phyloP scores from a whole-genome alignment of 176 grass and related monocot species.

The Phoenix dactylifera region DNA sequence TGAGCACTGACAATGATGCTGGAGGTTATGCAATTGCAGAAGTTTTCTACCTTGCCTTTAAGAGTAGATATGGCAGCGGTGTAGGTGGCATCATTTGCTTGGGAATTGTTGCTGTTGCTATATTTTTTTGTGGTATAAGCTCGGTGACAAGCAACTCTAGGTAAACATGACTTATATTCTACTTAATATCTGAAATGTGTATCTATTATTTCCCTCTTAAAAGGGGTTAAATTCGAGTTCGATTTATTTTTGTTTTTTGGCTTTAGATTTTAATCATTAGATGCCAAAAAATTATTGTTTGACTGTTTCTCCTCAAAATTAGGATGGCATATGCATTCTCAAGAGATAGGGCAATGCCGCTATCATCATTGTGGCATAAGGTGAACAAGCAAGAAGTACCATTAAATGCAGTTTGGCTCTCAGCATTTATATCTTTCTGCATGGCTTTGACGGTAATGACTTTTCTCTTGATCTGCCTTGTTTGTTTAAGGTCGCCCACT shows the following conservation, averaged over 20 bases:
- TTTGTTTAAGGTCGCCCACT: no score
- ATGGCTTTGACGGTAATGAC: slow-evolving; percentile 83
- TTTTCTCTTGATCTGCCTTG: no score
- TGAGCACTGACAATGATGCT: slow-evolving; percentile 66
- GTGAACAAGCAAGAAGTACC: slow-evolving; percentile 80
- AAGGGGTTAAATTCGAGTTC: no score
- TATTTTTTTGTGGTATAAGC: slow-evolving; percentile 82
- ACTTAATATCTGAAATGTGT: no score
- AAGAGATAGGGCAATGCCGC: slow-evolving; percentile 85
- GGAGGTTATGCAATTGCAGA: slow-evolving; percentile 77
- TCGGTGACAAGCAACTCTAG: slow-evolving; percentile 81
- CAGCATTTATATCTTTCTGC: slow-evolving; percentile 49
- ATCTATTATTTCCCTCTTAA: no score
- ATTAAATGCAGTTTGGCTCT: slow-evolving; percentile 89
- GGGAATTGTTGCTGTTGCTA: slow-evolving; percentile 47
- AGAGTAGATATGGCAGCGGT: slow-evolving; percentile 61
- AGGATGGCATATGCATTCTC: slow-evolving; percentile 97
- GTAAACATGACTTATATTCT: slow-evolving; percentile 8
- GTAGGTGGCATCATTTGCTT: slow-evolving; percentile 75
- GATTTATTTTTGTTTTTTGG: no score
- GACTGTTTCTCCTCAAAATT: not conserved
- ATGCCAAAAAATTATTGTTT: no score
- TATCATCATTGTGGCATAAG: slow-evolving; percentile 79
- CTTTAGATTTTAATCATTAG: no score
- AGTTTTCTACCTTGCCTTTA: slow-evolving; percentile 78